A percentile compares a stretch with the other conserved stretches of the same genome.
Conservation (phyloP, 2,329 filamentous ascomycete species). For the Beauveria medogensis region DNA sequence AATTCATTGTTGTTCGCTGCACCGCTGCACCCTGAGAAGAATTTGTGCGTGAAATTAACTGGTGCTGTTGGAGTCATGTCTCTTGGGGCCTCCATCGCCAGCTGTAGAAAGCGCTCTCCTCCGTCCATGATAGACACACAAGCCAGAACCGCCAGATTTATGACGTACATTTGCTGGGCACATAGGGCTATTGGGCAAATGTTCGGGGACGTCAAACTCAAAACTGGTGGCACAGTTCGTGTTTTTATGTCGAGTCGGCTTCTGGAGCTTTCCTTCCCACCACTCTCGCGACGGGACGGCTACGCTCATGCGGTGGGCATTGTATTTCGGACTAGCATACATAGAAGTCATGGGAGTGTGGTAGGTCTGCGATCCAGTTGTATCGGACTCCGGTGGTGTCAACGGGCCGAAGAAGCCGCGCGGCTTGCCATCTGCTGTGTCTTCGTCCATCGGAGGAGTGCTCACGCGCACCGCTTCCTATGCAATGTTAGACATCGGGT, state of each 20-base stretch:
- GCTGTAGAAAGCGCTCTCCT: constrained; percentile 16
- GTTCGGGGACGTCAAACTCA: constrained; percentile 42
- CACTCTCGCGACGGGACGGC: constrained; percentile 24
- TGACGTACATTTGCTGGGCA: constrained; percentile 42
- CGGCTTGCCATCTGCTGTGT: constrained; percentile 27
- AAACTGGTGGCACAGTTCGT: constrained; percentile 23
- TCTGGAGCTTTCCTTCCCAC: constrained; percentile 26
- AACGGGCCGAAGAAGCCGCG: constrained; percentile 38
- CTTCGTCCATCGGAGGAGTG: constrained; percentile 37
- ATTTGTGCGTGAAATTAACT: not conserved
- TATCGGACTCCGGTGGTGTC: constrained; percentile 18
- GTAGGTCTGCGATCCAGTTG: constrained; percentile 3
- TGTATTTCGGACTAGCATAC: constrained; percentile 14
- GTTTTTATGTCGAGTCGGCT: constrained; percentile 16
- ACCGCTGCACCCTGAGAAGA: not conserved
- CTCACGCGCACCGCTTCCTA: constrained; percentile 42
- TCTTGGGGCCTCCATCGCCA: constrained; percentile 21
- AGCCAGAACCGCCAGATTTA: constrained; percentile 34
- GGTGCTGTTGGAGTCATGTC: not conserved
- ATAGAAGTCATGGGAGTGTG: constrained; percentile 1
- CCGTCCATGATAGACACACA: constrained; percentile 44
- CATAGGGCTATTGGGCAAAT: constrained; percentile 42
- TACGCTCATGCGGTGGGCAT: constrained; percentile 17
- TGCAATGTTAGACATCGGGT: constrained; percentile 9
- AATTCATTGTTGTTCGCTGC: not conserved